These are phyloP conservation scores for Solanum medicagineum DNA, from an alignment of 257 asterid genomes.

Conservation along the genomic window DNA sequence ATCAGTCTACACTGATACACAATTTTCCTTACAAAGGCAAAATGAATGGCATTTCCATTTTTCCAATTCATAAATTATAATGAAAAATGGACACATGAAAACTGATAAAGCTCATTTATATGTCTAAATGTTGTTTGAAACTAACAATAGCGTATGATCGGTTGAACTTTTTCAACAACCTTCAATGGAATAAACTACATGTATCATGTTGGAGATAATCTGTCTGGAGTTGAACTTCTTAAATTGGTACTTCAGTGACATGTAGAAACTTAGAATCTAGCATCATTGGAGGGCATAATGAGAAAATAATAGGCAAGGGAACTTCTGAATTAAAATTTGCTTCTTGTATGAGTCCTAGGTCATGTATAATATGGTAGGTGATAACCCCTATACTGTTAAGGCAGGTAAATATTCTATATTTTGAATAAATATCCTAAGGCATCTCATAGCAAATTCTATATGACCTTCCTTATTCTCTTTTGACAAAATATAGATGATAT, in stretches of 20 bases:
- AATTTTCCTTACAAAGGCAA: neutral
- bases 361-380: neutral
- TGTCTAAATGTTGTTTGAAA: neutral
- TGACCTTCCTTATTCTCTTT: neutral
- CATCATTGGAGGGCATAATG: neutral
- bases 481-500: neutral
- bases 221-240: neutral
- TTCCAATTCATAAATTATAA: neutral
- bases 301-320: neutral
- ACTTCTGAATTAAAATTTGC: neutral
- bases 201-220: neutral
- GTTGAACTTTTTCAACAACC: neutral
- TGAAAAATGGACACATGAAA: neutral
- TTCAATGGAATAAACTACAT: neutral
- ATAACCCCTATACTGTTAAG: neutral
- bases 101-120: neutral
- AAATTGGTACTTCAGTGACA: neutral
- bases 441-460: neutral
- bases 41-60: neutral
- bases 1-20: neutral
- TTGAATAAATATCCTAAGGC: neutral
- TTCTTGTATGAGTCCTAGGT: neutral
- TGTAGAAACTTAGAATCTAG: neutral
- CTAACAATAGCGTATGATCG: neutral
- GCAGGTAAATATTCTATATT: neutral